Percentiles rank a stretch among this genome's conserved stretches.
Evolutionary conservation across 495 filamentous ascomycete genomes (phyloP).

Genomic region (Pyrenula massariospora): DNA sequence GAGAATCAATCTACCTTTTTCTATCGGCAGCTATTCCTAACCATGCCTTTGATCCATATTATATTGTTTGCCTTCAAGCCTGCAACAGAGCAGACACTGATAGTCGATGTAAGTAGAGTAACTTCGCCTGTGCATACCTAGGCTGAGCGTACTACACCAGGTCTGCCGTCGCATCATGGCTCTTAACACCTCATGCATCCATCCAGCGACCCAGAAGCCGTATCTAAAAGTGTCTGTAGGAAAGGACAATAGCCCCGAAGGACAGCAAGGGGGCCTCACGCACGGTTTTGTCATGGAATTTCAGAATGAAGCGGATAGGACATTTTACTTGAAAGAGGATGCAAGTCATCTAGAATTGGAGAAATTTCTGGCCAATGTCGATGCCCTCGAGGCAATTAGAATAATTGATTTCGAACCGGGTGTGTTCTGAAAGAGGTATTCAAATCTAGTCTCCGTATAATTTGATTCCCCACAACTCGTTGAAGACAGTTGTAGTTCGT

Average conservation of each 20-base stretch:
- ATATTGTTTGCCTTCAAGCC: neutral
- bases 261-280: neutral
- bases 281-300: slow-evolving; percentile 8
- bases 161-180: neutral
- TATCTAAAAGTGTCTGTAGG: neutral
- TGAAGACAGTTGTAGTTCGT: neutral
- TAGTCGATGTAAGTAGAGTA: neutral
- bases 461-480: neutral
- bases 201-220: neutral
- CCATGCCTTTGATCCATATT: neutral
- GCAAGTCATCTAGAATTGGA: slow-evolving; percentile 3
- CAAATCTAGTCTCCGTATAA: neutral
- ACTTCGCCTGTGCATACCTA: too few relatives aligned
- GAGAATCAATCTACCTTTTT: neutral
- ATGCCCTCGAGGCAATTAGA: neutral
- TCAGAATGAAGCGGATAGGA: slow-evolving; percentile 7
- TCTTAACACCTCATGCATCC: neutral
- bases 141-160: neutral
- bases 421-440: neutral
- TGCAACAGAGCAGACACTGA: neutral
- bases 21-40: neutral
- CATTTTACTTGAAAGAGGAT: slow-evolving; percentile 6
- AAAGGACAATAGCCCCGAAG: neutral
- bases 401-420: slow-evolving; percentile 1
- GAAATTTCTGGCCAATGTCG: neutral